Conservation (phyloP, 2,329 filamentous ascomycete species). For the Fusarium scirpi region DNA sequence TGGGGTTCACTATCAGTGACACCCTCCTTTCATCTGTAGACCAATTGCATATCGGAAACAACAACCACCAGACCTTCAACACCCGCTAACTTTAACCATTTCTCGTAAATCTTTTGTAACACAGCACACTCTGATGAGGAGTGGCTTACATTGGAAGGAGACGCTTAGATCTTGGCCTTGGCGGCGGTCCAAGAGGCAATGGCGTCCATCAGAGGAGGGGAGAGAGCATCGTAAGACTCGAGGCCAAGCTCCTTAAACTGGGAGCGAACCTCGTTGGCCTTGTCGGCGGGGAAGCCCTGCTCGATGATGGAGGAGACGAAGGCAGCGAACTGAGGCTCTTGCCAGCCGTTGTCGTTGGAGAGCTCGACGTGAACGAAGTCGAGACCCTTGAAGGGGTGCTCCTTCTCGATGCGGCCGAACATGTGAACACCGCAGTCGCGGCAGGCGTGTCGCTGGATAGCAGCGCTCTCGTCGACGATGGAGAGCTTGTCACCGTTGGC, state of each 20-base stretch:
- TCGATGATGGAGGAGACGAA: conserved; percentile 77
- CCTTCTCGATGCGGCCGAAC: conserved; percentile 72
- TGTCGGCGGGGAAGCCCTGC: conserved; percentile 69
- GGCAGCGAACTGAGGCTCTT: conserved; percentile 77
- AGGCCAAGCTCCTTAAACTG: conserved; percentile 67
- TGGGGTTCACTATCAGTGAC: conserved; percentile 6
- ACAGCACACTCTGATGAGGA: neutral
- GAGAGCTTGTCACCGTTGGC: conserved; percentile 69
- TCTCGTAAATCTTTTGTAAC: conserved; percentile 30
- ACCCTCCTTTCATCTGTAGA: conserved; percentile 12
- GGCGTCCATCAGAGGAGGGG: conserved; percentile 72
- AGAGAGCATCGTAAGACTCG: conserved; percentile 72
- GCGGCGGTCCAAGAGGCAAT: conserved; percentile 67
- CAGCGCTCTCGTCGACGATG: conserved; percentile 66
- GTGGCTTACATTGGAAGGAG: neutral
- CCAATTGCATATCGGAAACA: conserved; percentile 23
- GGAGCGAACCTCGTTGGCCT: conserved; percentile 66
- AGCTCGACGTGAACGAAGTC: conserved; percentile 77
- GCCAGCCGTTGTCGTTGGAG: conserved; percentile 71
- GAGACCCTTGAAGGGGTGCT: conserved; percentile 76
- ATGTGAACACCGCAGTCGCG: conserved; percentile 70
- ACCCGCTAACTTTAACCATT: conserved; percentile 14
- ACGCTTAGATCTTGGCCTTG: conserved; percentile 50
- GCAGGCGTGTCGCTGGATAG: conserved; percentile 72
- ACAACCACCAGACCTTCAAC: conserved; percentile 18